phyloP scores from a whole-genome alignment of 192 early-diverging fungal species.

The Linnemannia elongata region DNA sequence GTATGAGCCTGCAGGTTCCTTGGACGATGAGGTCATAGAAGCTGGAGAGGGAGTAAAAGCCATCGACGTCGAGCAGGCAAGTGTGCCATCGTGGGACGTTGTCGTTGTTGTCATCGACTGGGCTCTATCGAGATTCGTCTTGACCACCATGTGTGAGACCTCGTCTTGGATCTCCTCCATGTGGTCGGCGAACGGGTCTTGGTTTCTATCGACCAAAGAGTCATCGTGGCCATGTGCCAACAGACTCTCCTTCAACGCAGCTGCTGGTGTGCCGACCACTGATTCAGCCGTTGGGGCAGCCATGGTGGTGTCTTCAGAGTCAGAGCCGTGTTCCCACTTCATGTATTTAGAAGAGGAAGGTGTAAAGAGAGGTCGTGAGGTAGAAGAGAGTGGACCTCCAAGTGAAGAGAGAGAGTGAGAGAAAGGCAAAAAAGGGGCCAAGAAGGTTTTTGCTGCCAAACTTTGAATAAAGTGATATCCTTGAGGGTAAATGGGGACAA shows the following conservation, averaged over 20 bases:
- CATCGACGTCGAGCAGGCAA: not conserved
- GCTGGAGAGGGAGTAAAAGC: not conserved
- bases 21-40: not conserved
- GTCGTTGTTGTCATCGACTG: not conserved
- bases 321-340: conserved; percentile 20
- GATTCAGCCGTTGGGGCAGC: not conserved
- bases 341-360: not conserved
- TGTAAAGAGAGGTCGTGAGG: not conserved
- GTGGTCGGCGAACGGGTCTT: not conserved
- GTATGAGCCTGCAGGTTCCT: not conserved
- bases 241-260: not conserved
- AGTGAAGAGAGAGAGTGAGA: not conserved
- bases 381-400: not conserved
- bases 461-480: not conserved
- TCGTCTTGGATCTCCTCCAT: conserved; percentile 2
- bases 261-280: not conserved
- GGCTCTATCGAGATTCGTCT: not conserved
- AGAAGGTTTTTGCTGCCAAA: too few species aligned
- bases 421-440: not conserved
- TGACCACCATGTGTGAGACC: not conserved
- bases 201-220: not conserved
- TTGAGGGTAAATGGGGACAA: not conserved
- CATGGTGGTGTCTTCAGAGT: not conserved
- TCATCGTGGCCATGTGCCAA: not conserved
- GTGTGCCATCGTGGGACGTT: not conserved